Evolutionary conservation across 1,284 basidiomycete genomes (phyloP).

Genomic region (Tremellales sp.): DNA sequence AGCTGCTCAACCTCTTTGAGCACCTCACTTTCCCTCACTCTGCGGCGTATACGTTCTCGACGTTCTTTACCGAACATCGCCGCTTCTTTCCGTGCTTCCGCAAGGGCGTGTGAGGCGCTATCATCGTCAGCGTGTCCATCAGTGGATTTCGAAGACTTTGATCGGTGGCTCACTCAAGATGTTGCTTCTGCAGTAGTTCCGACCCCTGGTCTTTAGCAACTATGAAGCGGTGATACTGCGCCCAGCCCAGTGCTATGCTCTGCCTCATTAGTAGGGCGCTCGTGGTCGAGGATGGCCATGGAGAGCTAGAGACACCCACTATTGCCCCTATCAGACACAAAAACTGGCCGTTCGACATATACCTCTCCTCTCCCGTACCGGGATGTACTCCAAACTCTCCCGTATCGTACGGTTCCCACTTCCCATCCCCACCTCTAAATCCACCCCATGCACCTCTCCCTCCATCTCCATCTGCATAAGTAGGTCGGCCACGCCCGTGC

Average conservation of each 20-base stretch:
- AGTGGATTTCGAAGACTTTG: too few relatives aligned
- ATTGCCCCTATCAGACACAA: constrained; percentile 15
- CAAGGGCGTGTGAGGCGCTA: constrained; percentile 44
- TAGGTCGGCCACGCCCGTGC: constrained; percentile 10
- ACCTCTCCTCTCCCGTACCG: constrained; percentile 25
- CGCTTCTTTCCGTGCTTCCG: constrained; percentile 42
- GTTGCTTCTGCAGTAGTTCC: constrained; percentile 30
- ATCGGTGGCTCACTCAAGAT: constrained; percentile 41
- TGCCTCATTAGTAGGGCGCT: constrained; percentile 9
- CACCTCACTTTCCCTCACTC: constrained; percentile 36
- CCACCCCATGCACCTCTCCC: constrained; percentile 28
- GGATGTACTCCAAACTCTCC: constrained; percentile 9
- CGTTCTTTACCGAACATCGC: constrained; percentile 39
- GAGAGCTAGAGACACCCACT: constrained; percentile 8
- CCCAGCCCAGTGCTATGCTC: constrained; percentile 22
- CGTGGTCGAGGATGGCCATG: not conserved
- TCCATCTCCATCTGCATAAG: constrained; percentile 28
- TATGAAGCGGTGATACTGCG: constrained; percentile 31
- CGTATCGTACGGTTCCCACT: constrained; percentile 15
- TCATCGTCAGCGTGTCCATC: constrained; percentile 2
- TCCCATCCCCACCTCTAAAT: constrained; percentile 21
- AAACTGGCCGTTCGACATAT: constrained; percentile 27
- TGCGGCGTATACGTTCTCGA: constrained; percentile 39
- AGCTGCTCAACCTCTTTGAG: constrained; percentile 37
- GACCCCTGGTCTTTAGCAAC: constrained; percentile 19